Evolutionary conservation across 257 asterid species (phyloP).

Genomic region (Paulownia fortunei): DNA sequence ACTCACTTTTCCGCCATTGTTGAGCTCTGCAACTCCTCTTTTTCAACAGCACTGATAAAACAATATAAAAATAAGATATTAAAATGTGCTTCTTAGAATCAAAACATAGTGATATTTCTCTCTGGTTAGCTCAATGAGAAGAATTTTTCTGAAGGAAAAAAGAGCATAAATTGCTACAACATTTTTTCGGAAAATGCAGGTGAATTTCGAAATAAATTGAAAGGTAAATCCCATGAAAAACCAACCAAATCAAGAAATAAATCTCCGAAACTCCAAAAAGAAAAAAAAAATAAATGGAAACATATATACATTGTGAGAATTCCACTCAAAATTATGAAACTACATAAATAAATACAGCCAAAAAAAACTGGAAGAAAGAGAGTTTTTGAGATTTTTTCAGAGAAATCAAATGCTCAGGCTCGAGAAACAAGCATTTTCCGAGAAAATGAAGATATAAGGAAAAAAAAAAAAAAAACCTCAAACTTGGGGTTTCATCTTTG

Average conservation of each 20-base stretch:
- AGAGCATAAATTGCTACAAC: background rate
- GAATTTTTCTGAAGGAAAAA: background rate
- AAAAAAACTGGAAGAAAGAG: background rate
- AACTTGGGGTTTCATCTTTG: conserved; percentile 32
- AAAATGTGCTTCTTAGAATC: background rate
- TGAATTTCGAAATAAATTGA: background rate
- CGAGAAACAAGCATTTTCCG: background rate
- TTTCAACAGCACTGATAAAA: conserved; percentile 46
- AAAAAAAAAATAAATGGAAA: background rate
- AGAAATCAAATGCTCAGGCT: conserved; percentile 18
- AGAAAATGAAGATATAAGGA: background rate
- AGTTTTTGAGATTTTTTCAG: background rate
- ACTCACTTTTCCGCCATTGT: conserved; percentile 66
- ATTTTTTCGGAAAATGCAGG: conserved; percentile 26
- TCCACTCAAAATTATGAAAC: conserved; percentile 1
- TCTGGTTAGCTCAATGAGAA: background rate
- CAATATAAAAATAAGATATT: background rate
- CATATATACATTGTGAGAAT: background rate
- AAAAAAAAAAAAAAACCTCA: conserved; percentile 43
- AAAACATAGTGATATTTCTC: background rate
- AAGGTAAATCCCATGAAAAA: background rate
- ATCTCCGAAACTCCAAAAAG: background rate
- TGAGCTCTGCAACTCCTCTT: conserved; percentile 57
- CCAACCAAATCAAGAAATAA: background rate
- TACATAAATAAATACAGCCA: background rate